Base-by-base conservation (phyloP, 257 asterid species). In the Solanum verrucosum region DNA sequence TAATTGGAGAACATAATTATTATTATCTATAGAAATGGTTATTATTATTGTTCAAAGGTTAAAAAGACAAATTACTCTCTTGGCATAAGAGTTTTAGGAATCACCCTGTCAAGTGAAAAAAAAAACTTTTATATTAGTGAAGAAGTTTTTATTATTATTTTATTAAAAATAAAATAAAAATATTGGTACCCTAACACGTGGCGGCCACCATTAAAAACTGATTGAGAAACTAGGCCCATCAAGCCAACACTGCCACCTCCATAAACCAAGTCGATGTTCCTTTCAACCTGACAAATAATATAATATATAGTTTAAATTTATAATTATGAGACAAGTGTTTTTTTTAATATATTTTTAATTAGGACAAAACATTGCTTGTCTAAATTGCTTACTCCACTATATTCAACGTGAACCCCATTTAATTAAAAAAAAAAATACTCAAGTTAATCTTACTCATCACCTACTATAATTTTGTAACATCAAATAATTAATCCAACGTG, bases 21-120 rank as follows among this genome's bases (percentile, higher is more conserved):
- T 79, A 44, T 42, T 79, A 44, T 27, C 29, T 46, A 46, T 21
- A 29, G 85, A n/a, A 56, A 63, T 81, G 14, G 12, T 81, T 10
- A 9, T 27, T 46, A 7, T 12, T 79, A 7, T n/a, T n/a, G 29
- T n/a, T n/a, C 29, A 91, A 86, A 84, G 59, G 27, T 71, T 52
- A 34, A 56, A 16, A 5, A 0, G 7, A 49, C 71, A 23, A 84
- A 59, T 92, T 94, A 96, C 99, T 96, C 99, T 93, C 93, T 94
- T n/a, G 98, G 99, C 99, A 96, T 95, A 23, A 96, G 92, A 27
- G 95, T 94, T 89, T 78, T 95, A 35, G 99, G 99, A 88, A 96
- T 96, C 85, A 96, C 98, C 83, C 99, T 96, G 96, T 92, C 85
- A 65, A 72, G 78, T 21, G n/a, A 49, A 46, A 40, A 65, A 20